Percentiles rank a stretch among this genome's conserved stretches.
Evolutionary conservation across 306 rosid genomes (phyloP).

Genomic region (Acacia melanoxylon): DNA sequence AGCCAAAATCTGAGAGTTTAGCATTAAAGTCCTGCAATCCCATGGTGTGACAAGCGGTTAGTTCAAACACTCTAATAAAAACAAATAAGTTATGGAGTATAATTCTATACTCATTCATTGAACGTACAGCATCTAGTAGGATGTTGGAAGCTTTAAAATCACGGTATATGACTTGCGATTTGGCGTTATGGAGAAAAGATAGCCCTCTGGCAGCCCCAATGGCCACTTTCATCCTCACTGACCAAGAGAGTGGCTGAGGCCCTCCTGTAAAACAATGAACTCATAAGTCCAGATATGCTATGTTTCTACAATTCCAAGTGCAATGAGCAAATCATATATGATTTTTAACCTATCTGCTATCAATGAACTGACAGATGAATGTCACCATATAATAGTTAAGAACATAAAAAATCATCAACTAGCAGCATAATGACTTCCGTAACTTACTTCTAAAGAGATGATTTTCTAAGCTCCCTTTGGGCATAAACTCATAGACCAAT

Average conservation of each 20-base stretch:
- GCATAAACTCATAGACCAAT: constrained; percentile 88
- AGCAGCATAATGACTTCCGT: not conserved
- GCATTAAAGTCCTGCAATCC: constrained; percentile 76
- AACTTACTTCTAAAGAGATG: constrained; percentile 90
- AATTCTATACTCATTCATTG: not conserved
- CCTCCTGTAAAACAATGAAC: constrained; percentile 61
- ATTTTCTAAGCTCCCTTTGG: constrained; percentile 89
- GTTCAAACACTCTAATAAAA: constrained; percentile 5
- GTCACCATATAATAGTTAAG: not conserved
- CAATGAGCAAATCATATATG: not conserved
- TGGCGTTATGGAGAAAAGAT: constrained; percentile 76
- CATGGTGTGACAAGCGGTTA: constrained; percentile 15
- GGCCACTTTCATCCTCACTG: constrained; percentile 85
- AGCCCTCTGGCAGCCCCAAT: constrained; percentile 91
- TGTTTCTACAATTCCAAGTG: not conserved
- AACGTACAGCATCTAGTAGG: constrained; percentile 73
- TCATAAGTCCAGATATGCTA: not conserved
- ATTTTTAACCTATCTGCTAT: not conserved
- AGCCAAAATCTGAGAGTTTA: constrained; percentile 86
- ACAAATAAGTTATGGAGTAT: not conserved
- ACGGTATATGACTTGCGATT: constrained; percentile 85
- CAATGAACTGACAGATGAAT: not conserved
- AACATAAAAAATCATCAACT: not conserved
- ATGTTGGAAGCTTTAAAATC: constrained; percentile 90
- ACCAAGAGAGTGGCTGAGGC: constrained; percentile 87